Evolutionary conservation across 1,139 yeast species (phyloP), one percentile per base, ranked within the genome.

Genomic region (Entelexis paramagnoliae): DNA sequence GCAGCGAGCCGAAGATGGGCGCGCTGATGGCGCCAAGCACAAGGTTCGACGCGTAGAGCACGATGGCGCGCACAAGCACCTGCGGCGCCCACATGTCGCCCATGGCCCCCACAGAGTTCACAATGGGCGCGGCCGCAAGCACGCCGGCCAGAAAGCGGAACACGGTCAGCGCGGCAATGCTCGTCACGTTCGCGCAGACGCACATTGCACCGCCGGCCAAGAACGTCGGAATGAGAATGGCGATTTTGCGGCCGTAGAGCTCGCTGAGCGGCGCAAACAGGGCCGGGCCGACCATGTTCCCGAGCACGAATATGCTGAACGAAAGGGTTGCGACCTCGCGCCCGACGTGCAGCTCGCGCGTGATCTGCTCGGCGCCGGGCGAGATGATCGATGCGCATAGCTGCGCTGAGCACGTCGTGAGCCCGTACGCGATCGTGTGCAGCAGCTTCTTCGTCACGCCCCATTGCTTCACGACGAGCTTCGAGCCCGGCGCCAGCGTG

Each of bases 191-290:
- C 2, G 68, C 69, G 7, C 62, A 57, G 2, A 66, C 60, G 26
- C 61, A 55, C n/a, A 64, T 58, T 51, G 51, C 51, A 4, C 60
- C 34, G 70, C 46, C 82, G 71, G 65, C 81, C 11, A 83, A 64
- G 14, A 76, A 72, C 54, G 80, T 73, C 0, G 88, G 83, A 42
- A 77, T 68, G 47, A 82, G 67, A 59, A 81, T 84, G 1, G 85
- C 85, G 2, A 79, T 70, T 60, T 80, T 79, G 54, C 95, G 72
- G 8, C 95, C 95, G 53, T 79, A 77, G 57, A 81, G 77, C 64
- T 85, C 95, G n/a, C 89, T 81, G 40, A 85, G 67, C 5, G 95
- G 95, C 4, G 89, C 86, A 72, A 88, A 76, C 39, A 84, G 66
- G 58, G 83, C 68, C 0, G 95, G 94, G 9, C 59, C 59, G 4